Percentiles rank a stretch among this genome's conserved stretches.
Conservation (phyloP, 2,329 filamentous ascomycete genomes). For the Pyrenochaeta sp. region DNA sequence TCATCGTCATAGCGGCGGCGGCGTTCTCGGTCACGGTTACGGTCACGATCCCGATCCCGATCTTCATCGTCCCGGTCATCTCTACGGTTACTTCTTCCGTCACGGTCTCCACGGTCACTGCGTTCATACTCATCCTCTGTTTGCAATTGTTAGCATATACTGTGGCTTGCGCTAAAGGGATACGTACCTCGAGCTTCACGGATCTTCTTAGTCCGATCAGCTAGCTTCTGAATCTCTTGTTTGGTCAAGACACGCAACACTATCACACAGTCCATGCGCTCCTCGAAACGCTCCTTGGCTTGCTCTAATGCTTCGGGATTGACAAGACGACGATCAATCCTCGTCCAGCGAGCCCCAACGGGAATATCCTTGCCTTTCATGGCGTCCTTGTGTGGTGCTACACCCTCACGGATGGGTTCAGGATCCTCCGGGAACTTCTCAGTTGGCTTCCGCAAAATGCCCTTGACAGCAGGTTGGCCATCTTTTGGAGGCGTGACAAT, state of each 20-base stretch:
- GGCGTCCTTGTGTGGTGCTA: slow-evolving; percentile 90
- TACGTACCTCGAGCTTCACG: slow-evolving; percentile 58
- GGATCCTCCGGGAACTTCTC: slow-evolving; percentile 86
- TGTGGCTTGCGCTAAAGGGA: not conserved
- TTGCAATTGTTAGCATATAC: slow-evolving; percentile 11
- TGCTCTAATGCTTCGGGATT: slow-evolving; percentile 86
- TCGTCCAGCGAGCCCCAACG: slow-evolving; percentile 86
- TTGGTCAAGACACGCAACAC: slow-evolving; percentile 85
- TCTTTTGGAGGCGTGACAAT: slow-evolving; percentile 77
- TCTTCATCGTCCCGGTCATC: slow-evolving; percentile 44
- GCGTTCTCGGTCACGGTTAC: slow-evolving; percentile 23
- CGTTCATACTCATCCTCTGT: slow-evolving; percentile 44
- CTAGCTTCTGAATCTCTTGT: slow-evolving; percentile 89
- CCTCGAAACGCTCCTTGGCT: slow-evolving; percentile 90
- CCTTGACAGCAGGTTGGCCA: slow-evolving; percentile 70
- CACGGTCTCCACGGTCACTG: slow-evolving; percentile 35
- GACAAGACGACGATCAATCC: slow-evolving; percentile 86
- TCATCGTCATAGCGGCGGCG: slow-evolving; percentile 38
- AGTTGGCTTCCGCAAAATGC: slow-evolving; percentile 85
- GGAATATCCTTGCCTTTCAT: slow-evolving; percentile 73
- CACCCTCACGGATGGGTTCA: slow-evolving; percentile 84
- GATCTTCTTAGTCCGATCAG: slow-evolving; percentile 79
- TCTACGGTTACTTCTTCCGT: slow-evolving; percentile 33
- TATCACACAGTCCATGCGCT: slow-evolving; percentile 92
- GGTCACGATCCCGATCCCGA: slow-evolving; percentile 26